phyloP scores from a whole-genome alignment of 2,329 filamentous ascomycete genomes.

The Chaetothyriales sp. region DNA sequence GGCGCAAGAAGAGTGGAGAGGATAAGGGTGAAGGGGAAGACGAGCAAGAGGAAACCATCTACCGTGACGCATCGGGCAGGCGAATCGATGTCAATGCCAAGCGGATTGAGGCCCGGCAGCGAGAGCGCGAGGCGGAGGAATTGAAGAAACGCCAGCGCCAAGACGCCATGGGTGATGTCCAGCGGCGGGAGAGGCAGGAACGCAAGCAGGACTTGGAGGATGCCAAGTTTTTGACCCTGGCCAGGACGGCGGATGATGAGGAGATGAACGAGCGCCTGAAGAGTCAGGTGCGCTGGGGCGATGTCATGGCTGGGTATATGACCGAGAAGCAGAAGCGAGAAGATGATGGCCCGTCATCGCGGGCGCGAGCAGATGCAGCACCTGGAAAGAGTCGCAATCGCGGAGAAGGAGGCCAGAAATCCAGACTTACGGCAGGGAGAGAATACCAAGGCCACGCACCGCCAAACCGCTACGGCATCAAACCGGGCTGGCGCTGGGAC shows the following conservation, averaged over 20 bases:
- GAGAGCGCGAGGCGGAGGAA: constrained; percentile 55
- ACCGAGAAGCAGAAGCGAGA: constrained; percentile 34
- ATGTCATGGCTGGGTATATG: constrained; percentile 77
- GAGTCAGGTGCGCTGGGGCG: constrained; percentile 71
- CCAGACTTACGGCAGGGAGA: constrained; percentile 40
- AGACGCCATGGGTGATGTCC: constrained; percentile 71
- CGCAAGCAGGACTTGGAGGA: constrained; percentile 59
- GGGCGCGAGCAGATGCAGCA: not conserved
- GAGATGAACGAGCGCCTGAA: constrained; percentile 75
- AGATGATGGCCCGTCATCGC: constrained; percentile 33
- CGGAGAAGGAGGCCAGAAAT: not conserved
- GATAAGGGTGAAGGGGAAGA: constrained; percentile 27
- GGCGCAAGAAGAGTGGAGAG: constrained; percentile 6
- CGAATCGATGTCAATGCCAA: constrained; percentile 88
- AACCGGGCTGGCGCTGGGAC: constrained; percentile 89
- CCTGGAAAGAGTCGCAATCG: constrained; percentile 36
- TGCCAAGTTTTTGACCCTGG: constrained; percentile 68
- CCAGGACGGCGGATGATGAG: constrained; percentile 68
- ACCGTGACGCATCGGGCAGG: constrained; percentile 87
- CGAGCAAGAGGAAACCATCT: constrained; percentile 64
- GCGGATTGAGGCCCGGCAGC: constrained; percentile 69
- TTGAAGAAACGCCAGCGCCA: constrained; percentile 54
- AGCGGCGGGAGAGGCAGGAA: constrained; percentile 53
- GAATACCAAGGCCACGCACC: constrained; percentile 66
- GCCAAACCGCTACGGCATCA: constrained; percentile 88